Evolutionary conservation across 805 yeast species (phyloP).

Genomic region (Candida nonsorbophila): DNA sequence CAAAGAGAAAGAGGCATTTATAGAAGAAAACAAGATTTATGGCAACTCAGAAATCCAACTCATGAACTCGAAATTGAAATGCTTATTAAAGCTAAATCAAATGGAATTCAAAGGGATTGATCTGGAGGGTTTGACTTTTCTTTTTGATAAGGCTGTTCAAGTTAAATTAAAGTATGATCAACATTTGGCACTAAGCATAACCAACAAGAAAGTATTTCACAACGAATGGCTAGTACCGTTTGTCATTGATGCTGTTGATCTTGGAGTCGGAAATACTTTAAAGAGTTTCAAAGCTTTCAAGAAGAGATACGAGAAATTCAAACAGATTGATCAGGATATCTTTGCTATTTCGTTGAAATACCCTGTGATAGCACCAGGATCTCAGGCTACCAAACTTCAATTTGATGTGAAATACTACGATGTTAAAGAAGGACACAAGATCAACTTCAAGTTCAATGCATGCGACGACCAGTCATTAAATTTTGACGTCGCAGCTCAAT

Average conservation of each 20-base stretch:
- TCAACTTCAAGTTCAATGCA: conserved; percentile 1
- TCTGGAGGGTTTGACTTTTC: neutral
- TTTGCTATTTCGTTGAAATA: conserved; percentile 21
- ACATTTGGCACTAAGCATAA: too few relatives aligned
- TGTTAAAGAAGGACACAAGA: conserved; percentile 2
- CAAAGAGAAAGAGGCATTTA: conserved; percentile 4
- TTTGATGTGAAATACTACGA: neutral
- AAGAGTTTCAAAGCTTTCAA: conserved; percentile 14
- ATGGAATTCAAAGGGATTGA: conserved; percentile 11
- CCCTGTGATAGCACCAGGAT: too few relatives aligned
- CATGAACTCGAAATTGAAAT: conserved; percentile 14
- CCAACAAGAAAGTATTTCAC: conserved; percentile 3
- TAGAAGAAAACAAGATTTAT: conserved; percentile 12
- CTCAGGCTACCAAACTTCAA: too few relatives aligned
- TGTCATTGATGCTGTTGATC: conserved; percentile 2
- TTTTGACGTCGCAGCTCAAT: too few relatives aligned
- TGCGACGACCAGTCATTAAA: too few relatives aligned
- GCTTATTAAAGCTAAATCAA: conserved; percentile 22
- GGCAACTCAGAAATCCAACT: conserved; percentile 15
- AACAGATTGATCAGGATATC: conserved; percentile 22
- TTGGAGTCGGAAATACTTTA: neutral
- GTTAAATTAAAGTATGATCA: too few relatives aligned
- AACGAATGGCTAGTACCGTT: conserved; percentile 8
- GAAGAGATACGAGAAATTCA: conserved; percentile 13
- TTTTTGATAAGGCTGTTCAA: neutral